Evolutionary conservation across 2,329 filamentous ascomycete species (phyloP), one percentile per base, ranked within the genome.

Genomic region (Aspergillus niger): DNA sequence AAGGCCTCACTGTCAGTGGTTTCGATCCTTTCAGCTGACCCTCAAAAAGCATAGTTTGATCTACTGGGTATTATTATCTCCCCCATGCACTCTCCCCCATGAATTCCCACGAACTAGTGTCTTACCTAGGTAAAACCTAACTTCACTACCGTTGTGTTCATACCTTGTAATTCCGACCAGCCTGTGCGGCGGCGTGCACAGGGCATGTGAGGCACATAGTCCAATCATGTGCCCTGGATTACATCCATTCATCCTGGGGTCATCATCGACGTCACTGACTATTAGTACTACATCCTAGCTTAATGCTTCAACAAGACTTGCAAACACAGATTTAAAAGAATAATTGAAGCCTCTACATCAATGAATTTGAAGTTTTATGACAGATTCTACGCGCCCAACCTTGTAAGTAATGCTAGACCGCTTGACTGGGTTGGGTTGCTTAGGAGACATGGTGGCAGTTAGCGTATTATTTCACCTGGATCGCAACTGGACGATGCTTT

Each of bases 181-280:
- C 57, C 51, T 39, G 49, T 50, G 43, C 57, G 36, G 48, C 48
- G 22, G 17, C 57, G 43, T 44, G 49, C 57, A 52, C 56, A 55
- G 60, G 47, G 63, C 66, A 69, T 69, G 67, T 67, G 66, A 69
- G 63, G 57, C 47, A 43, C 32, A 38, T 52, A 49, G 38, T n/a
- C 67, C 66, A 69, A 69, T 69, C 56, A 67, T 28, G 48, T 5
- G 41, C n/a, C 20, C 20, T 20, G 60, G 62, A 69, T 69, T 69
- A 69, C 65, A 61, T 58, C 51, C 54, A 36, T 59, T 43, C 48
- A 52, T 52, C 20, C 50, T 49, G 20, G 41, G 30, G 30, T 49
- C 55, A 57, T 63, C 63, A 61, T 65, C 63, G 63, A 64, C 54
- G 55, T 58, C 49, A 36, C 56, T 55, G 20, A 44, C 32, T 44